phyloP scores from a whole-genome alignment of 371 early-diverging fungal species.

The Mucor piriformis region DNA sequence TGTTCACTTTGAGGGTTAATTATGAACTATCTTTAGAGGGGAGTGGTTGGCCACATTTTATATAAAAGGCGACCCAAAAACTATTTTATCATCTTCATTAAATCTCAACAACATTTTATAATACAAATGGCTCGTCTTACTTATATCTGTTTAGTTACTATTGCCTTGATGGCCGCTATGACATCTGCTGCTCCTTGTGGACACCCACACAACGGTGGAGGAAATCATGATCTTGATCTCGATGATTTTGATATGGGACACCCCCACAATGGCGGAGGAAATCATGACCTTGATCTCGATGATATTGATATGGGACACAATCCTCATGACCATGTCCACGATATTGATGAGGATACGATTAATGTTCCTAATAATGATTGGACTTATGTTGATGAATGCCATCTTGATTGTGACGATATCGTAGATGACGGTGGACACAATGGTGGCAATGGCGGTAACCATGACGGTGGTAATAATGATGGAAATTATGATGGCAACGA shows the following conservation, averaged over 20 bases:
- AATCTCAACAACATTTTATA: neutral
- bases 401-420: neutral
- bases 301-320: neutral
- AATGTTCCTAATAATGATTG: neutral
- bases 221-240: neutral
- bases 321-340: neutral
- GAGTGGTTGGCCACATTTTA: neutral
- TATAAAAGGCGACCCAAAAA: too few species aligned
- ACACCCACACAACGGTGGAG: neutral
- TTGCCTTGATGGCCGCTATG: slow-evolving; percentile 13
- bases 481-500: neutral
- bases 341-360: neutral
- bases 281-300: neutral
- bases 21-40: neutral
- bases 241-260: too few species aligned
- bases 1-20: slow-evolving; percentile 8
- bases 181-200: slow-evolving; percentile 25
- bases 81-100: neutral
- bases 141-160: slow-evolving; percentile 21
- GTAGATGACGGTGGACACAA: neutral
- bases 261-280: neutral
- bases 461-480: neutral
- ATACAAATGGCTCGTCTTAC: slow-evolving; percentile 26
- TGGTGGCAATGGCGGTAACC: neutral
- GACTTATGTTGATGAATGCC: neutral